phyloP scores from a whole-genome alignment of 2,329 filamentous ascomycete species.

The Penicillium brasilianum region DNA sequence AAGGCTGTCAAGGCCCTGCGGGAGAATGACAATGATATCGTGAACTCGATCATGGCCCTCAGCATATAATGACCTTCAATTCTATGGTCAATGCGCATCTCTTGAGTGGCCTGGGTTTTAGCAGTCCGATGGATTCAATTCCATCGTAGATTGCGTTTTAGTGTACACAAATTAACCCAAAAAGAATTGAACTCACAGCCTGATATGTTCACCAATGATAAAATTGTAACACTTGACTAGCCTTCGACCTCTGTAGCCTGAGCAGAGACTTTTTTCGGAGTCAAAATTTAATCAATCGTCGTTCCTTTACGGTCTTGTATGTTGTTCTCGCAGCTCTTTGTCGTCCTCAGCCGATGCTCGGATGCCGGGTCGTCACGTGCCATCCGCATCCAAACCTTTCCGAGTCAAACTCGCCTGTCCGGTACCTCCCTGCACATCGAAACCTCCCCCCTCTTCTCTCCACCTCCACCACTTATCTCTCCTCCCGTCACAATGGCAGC shows the following conservation, averaged over 20 bases:
- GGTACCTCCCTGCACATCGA: slow-evolving; percentile 44
- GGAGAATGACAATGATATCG: slow-evolving; percentile 99
- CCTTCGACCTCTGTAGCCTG: no score
- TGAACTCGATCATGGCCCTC: slow-evolving; percentile 99
- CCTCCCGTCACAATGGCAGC: slow-evolving; percentile 49
- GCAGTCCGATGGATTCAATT: slow-evolving; percentile 33
- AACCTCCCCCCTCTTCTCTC: slow-evolving; percentile 36
- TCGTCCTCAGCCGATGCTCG: slow-evolving; percentile 28
- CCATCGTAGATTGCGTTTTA: slow-evolving; percentile 32
- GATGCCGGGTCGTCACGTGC: slow-evolving; percentile 42
- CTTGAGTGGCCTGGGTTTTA: slow-evolving; percentile 40
- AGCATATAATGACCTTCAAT: slow-evolving; percentile 65
- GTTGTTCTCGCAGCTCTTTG: neutral
- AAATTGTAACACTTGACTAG: neutral
- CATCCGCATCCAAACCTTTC: slow-evolving; percentile 45
- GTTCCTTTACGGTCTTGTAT: neutral
- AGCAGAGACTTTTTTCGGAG: neutral
- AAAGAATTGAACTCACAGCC: slow-evolving; percentile 38
- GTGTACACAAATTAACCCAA: slow-evolving; percentile 45
- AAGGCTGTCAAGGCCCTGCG: slow-evolving; percentile 95
- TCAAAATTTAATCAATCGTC: neutral
- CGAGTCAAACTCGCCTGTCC: slow-evolving; percentile 44
- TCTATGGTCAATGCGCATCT: slow-evolving; percentile 14
- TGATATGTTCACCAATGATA: slow-evolving; percentile 18
- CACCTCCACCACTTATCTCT: slow-evolving; percentile 33